Conservation (phyloP, 2,329 filamentous ascomycete species). For the Paecilomyces sp. region DNA sequence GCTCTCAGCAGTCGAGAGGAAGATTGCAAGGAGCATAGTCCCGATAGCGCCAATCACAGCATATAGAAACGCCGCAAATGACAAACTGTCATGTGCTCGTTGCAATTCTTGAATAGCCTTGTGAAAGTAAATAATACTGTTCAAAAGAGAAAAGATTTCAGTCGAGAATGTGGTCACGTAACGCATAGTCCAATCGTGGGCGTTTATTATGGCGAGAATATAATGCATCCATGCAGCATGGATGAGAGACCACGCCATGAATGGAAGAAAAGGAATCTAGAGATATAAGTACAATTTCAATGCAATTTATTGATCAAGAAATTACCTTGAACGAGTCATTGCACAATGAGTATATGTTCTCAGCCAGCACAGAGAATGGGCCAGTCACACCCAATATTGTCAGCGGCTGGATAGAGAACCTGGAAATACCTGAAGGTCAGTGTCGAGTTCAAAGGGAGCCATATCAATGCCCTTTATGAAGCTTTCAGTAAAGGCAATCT, state of each 20-base stretch:
- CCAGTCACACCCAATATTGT: slow-evolving; percentile 61
- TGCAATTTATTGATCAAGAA: not conserved
- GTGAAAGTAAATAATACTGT: slow-evolving; percentile 63
- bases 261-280: slow-evolving; percentile 54
- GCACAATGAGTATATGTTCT: slow-evolving; percentile 58
- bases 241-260: slow-evolving; percentile 63
- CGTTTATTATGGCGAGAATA: slow-evolving; percentile 58
- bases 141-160: slow-evolving; percentile 60
- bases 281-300: slow-evolving; percentile 3
- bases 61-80: slow-evolving; percentile 58
- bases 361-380: slow-evolving; percentile 59
- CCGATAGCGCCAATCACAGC: slow-evolving; percentile 57
- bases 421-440: slow-evolving; percentile 11
- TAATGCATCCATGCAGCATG: slow-evolving; percentile 61
- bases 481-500: too few species aligned
- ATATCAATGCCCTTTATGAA: too few species aligned
- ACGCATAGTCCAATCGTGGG: slow-evolving; percentile 63
- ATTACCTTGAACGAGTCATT: slow-evolving; percentile 46
- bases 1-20: slow-evolving; percentile 53
- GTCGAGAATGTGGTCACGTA: slow-evolving; percentile 62
- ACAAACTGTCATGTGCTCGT: slow-evolving; percentile 49
- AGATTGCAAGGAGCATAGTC: slow-evolving; percentile 56
- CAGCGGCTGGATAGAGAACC: slow-evolving; percentile 55
- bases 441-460: not conserved
- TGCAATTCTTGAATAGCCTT: slow-evolving; percentile 60